These are phyloP conservation scores for Peniophora sp. DNA, from an alignment of 1,284 basidiomycete species.

Conservation along the genomic window DNA sequence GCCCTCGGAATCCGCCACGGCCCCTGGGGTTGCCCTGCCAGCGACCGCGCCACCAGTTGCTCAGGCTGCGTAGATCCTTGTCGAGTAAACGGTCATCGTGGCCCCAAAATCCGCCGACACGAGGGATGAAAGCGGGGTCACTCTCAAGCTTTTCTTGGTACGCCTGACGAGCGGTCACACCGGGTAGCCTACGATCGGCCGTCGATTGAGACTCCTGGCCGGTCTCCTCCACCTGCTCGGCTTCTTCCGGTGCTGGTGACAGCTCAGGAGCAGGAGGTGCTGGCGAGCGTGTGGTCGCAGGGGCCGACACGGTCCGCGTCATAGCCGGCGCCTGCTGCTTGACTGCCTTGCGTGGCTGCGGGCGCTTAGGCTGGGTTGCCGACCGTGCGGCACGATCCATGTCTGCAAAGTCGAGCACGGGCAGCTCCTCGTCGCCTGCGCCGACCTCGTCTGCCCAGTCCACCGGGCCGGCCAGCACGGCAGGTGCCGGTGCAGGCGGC, in stretches of 20 bases:
- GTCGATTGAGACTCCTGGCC: constrained; percentile 1
- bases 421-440: constrained; percentile 24
- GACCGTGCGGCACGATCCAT: constrained; percentile 67
- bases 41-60: constrained; percentile 75
- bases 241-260: constrained; percentile 2
- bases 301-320: constrained; percentile 7
- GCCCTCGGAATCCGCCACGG: constrained; percentile 46
- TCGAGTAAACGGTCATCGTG: constrained; percentile 81
- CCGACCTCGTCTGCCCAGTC: constrained; percentile 14
- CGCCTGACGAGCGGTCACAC: constrained; percentile 62
- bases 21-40: constrained; percentile 66
- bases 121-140: constrained; percentile 82
- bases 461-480: constrained; percentile 32
- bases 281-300: constrained; percentile 13
- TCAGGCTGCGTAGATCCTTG: constrained; percentile 66
- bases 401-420: constrained; percentile 75
- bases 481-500: constrained; percentile 24
- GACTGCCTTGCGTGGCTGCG: constrained; percentile 21
- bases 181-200: constrained; percentile 27
- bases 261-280: constrained; percentile 8
- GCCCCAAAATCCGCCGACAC: constrained; percentile 85
- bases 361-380: constrained; percentile 49
- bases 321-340: background rate
- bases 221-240: background rate
- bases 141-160: constrained; percentile 70